Base-by-base conservation (phyloP, 2,329 filamentous ascomycete species). In the Xylariaceae sp. region DNA sequence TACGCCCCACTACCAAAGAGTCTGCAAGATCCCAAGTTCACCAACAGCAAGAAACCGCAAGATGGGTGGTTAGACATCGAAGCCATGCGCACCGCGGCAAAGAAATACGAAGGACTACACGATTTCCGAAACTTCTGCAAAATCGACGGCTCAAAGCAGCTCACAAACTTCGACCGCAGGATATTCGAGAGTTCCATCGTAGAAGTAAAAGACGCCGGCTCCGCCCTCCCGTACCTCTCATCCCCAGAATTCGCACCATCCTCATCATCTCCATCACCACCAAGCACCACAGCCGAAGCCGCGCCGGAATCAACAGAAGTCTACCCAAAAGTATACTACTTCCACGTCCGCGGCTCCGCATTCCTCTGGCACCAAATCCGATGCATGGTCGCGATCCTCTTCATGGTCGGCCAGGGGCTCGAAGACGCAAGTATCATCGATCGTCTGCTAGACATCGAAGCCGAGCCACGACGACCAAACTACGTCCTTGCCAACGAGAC, bases 361-460 rank as follows among this genome's bases (percentile, higher is more conserved):
- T 99, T 99, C 71, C 74, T 99, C 43, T 99, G 94, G 94, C 94
- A 99, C 73, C 94, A 99, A 73, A 95, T 99, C 60, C 86, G 94
- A 19, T 90, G 93, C 74, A 92, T 99, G 83, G 86, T 95, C n/a
- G 83, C 87, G 14, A 77, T 97, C 6, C 76, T 99, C n/a, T 97
- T 99, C 75, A 77, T 94, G 11, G 85, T 97, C 9, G 94, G 90
- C 28, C 94, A 99, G 72, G 85, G 90, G 0, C 81, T 96, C 14
- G 94, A 99, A 69, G 68, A 77, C 28, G 88, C 92, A 0, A 80
- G 80, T 0, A 73, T 97, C 13, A 77, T 97, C 41, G 78, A 83
- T 47, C 78, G 86, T 19, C 76, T 99, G 40, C 79, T 99, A 22
- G 88, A 97, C 66, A 75, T 89, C 9, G 64, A 75, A 28, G 80